Base-by-base conservation (phyloP, 331 rosid species). In the Quercus phellos region DNA sequence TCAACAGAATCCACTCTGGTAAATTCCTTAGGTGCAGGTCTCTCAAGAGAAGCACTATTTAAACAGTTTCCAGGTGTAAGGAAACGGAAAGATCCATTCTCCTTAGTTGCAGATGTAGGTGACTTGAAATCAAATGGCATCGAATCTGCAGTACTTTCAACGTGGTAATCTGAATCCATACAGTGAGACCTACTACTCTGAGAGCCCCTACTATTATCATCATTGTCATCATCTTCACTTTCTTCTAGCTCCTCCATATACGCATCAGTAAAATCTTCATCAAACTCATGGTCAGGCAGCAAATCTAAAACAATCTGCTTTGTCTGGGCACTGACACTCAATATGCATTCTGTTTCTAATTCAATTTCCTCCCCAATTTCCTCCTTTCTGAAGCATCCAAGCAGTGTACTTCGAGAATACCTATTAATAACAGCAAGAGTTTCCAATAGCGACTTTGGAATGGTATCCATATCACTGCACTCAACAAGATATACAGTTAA, bases 161-260 rank as follows among this genome's bases (percentile, higher is more conserved):
- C 84, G 5, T 80, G 80, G 18, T 18, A 30, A 43, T 61, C 42
- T 55, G 83, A 77, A 73, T 75, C 84, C 51, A 59, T 32, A 60
- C 86, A 46, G 60, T 12, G 69, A 67, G 55, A 56, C 26, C 68
- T 17, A 30, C 72, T 76, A 70, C 68, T 70, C 74, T 16, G 69
- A 42, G 66, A 81, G 6, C 55, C 51, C 53, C 84, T 67, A 61
- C 82, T 68, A 38, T 66, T 76, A 74, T 68, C 71, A 73, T 73
- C 82, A 43, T 50, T 32, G 58, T 38, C 75, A 9, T 77, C 78
- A 43, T 84, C 88, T 21, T 85, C 95, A 83, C 94, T 89, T 53
- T 89, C 96, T 85, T 86, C 92, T 55, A 85, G 68, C 71, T 85
- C 85, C 72, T 92, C 97, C 84, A 81, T 78, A 87, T 94, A 94